Evolutionary conservation across 208 protist species (phyloP).

Genomic region (Leishmania lainsoni): DNA sequence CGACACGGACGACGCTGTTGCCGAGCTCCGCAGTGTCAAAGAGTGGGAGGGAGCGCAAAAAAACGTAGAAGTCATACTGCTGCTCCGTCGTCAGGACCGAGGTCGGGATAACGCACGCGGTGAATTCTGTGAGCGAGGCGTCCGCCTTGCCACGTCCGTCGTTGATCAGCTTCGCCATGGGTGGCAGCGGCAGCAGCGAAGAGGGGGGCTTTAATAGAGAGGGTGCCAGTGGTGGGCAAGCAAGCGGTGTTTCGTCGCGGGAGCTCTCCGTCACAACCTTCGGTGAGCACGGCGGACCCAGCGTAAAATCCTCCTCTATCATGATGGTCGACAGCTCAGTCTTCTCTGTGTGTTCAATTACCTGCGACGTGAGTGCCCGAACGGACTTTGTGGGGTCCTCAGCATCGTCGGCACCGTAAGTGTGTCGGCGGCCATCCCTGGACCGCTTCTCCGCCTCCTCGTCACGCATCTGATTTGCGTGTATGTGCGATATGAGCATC

Average conservation of each 20-base stretch:
- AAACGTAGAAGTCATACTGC: constrained; percentile 31
- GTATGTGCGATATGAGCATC: constrained; percentile 29
- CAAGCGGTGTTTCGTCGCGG: neutral
- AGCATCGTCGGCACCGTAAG: neutral
- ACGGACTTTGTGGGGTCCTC: neutral
- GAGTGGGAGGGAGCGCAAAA: constrained; percentile 35
- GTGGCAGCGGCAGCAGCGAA: neutral
- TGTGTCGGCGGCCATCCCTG: neutral
- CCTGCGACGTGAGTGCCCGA: neutral
- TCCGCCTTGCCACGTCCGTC: neutral
- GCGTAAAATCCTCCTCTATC: neutral
- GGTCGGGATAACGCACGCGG: constrained; percentile 44
- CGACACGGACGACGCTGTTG: constrained; percentile 26
- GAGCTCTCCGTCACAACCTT: neutral
- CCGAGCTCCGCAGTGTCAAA: constrained; percentile 30
- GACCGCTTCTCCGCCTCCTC: neutral
- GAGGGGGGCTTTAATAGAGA: constrained; percentile 9
- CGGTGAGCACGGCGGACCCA: neutral
- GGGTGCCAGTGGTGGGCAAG: neutral
- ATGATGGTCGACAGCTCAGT: neutral
- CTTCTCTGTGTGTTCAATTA: neutral
- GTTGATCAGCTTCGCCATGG: neutral
- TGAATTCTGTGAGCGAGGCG: constrained; percentile 8
- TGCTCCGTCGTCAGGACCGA: constrained; percentile 18
- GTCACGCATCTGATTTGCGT: neutral